These are phyloP conservation scores for Ustilaginoidea virens DNA, from an alignment of 2,329 filamentous ascomycete species.

Conservation along the genomic window DNA sequence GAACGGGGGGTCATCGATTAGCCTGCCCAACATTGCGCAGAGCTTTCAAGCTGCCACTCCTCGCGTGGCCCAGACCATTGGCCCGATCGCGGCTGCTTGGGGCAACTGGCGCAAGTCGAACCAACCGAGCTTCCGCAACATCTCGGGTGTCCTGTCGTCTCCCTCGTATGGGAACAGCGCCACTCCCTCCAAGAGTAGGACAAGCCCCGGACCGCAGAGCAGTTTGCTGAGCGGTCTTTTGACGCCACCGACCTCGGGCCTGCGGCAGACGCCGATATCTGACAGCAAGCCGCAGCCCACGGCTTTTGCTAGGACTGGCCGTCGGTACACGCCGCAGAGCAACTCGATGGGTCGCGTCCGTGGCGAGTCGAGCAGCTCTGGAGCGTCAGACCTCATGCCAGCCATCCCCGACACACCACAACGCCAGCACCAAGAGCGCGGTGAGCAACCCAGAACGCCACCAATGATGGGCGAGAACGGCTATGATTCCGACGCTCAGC, in stretches of 20 bases:
- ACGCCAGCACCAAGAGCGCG: slow-evolving; percentile 21
- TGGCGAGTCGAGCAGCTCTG: slow-evolving; percentile 16
- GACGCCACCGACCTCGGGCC: slow-evolving; percentile 70
- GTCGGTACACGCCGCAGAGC: slow-evolving; percentile 35
- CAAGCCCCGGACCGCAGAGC: slow-evolving; percentile 34
- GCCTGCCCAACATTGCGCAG: slow-evolving; percentile 61
- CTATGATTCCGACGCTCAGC: slow-evolving; percentile 46
- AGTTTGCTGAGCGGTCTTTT: slow-evolving; percentile 63
- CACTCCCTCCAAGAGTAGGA: slow-evolving; percentile 48
- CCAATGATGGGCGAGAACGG: slow-evolving; percentile 43
- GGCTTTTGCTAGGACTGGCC: slow-evolving; percentile 44
- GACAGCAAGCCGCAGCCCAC: slow-evolving; percentile 35
- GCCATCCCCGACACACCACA: slow-evolving; percentile 25
- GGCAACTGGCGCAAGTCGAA: slow-evolving; percentile 76
- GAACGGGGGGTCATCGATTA: slow-evolving; percentile 50
- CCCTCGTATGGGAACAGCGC: slow-evolving; percentile 24
- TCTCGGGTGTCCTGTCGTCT: slow-evolving; percentile 31
- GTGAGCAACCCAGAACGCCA: slow-evolving; percentile 36
- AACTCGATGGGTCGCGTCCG: slow-evolving; percentile 11
- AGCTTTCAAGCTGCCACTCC: slow-evolving; percentile 68
- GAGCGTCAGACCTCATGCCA: slow-evolving; percentile 24
- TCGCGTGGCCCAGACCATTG: slow-evolving; percentile 70
- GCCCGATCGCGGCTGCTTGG: slow-evolving; percentile 73
- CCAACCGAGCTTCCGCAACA: slow-evolving; percentile 30
- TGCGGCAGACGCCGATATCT: slow-evolving; percentile 43